Percentiles rank a stretch among this genome's conserved stretches.
Evolutionary conservation across 768 basidiomycete species (phyloP).

Genomic region (Gautieria morchelliformis): DNA sequence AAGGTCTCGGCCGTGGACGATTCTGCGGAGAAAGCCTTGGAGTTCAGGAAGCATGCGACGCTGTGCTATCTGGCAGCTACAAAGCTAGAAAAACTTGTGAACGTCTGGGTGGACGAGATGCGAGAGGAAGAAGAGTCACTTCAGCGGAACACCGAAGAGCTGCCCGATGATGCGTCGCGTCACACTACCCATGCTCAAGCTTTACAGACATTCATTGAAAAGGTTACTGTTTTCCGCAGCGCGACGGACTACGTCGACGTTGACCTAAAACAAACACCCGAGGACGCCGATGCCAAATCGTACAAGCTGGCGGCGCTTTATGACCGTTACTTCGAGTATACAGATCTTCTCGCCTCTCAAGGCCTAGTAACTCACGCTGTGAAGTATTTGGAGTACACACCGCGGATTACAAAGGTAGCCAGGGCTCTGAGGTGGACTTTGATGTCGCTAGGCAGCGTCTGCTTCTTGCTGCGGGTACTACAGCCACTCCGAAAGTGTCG

Average conservation of each 20-base stretch:
- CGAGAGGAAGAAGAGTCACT: slow-evolving; percentile 67
- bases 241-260: slow-evolving; percentile 73
- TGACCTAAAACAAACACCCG: slow-evolving; percentile 44
- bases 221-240: slow-evolving; percentile 87
- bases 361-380: slow-evolving; percentile 81
- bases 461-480: slow-evolving; percentile 27
- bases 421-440: slow-evolving; percentile 30
- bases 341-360: slow-evolving; percentile 82
- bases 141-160: slow-evolving; percentile 27
- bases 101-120: slow-evolving; percentile 89
- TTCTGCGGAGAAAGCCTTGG: slow-evolving; percentile 30
- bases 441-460: slow-evolving; percentile 38
- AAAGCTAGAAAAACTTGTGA: slow-evolving; percentile 75
- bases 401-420: slow-evolving; percentile 58
- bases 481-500: slow-evolving; percentile 4
- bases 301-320: slow-evolving; percentile 85
- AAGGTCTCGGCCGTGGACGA: slow-evolving; percentile 39
- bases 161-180: slow-evolving; percentile 32
- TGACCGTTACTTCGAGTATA: slow-evolving; percentile 93
- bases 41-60: slow-evolving; percentile 79
- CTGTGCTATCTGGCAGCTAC: slow-evolving; percentile 90
- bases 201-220: slow-evolving; percentile 90
- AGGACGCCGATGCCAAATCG: slow-evolving; percentile 39
- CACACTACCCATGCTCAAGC: slow-evolving; percentile 80
- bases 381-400: slow-evolving; percentile 70